phyloP scores from a whole-genome alignment of 192 early-diverging fungal genomes.

The Ambispora gerdemannii region DNA sequence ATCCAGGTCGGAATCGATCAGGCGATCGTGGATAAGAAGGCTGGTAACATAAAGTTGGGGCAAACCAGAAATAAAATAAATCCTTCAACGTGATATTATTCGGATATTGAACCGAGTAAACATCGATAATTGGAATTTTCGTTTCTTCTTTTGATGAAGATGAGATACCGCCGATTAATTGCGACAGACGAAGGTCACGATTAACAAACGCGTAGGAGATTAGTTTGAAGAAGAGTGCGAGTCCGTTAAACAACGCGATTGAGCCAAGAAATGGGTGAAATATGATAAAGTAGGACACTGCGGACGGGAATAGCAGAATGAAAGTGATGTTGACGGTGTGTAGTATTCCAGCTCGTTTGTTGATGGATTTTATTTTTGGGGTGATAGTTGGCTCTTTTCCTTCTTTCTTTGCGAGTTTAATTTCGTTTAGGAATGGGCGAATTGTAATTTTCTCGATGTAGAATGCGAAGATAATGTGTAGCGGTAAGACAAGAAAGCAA shows the following conservation, averaged over 20 bases:
- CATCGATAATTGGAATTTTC: constrained; percentile 35
- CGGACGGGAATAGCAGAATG: constrained; percentile 58
- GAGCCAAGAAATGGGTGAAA: constrained; percentile 69
- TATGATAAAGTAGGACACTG: constrained; percentile 64
- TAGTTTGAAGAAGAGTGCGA: constrained; percentile 79
- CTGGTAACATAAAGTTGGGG: constrained; percentile 87
- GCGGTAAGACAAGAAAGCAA: constrained; percentile 48
- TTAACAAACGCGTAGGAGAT: constrained; percentile 76
- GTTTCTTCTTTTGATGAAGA: background rate
- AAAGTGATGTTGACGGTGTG: constrained; percentile 55
- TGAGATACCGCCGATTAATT: constrained; percentile 43
- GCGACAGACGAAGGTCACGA: constrained; percentile 65
- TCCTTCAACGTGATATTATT: constrained; percentile 65
- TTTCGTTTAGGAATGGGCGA: constrained; percentile 54
- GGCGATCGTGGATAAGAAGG: constrained; percentile 72
- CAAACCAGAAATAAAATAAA: constrained; percentile 71
- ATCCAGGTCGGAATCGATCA: constrained; percentile 57
- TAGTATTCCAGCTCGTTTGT: constrained; percentile 35
- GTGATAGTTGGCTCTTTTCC: constrained; percentile 25
- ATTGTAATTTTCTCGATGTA: constrained; percentile 57
- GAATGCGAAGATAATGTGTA: constrained; percentile 57
- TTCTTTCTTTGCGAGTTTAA: constrained; percentile 41
- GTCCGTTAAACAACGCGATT: constrained; percentile 53
- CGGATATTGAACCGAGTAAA: constrained; percentile 66
- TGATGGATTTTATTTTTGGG: constrained; percentile 32